Evolutionary conservation across 164 flowering plant species (phyloP), one percentile per base, ranked within the genome.

Genomic region (Saururus chinensis): DNA sequence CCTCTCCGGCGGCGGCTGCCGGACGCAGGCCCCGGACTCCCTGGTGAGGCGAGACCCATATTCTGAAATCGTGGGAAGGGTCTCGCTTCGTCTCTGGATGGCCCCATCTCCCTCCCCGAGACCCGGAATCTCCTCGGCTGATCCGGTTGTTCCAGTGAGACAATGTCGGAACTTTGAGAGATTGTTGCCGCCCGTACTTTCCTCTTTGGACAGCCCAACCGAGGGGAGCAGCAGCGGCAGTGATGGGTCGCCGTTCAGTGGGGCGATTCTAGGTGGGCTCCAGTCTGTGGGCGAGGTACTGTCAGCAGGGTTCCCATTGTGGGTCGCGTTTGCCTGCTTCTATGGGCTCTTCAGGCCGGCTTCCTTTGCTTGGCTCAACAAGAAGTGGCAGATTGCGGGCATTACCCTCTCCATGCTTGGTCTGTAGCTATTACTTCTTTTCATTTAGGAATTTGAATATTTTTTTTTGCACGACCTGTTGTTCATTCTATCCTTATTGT

Each of bases 281-380:
- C 26, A 54, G 19, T 24, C 60, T 22, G 23, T 26, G 40, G 59
- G 88, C 1, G 90, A 91, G 59, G 77, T 66, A 7, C 35, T 84
- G 9, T 88, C 92, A 6, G 80, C 84, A 3, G 85, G 81, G 20
- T 85, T 88, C 74, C 96, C 95, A 0, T 16, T 91, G 23, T 91
- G 96, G 93, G 92, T 91, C 0, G 82, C 93, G 3, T 56, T 85
- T 62, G 93, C 87, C 0, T 91, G 93, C 71, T 53, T 86, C 17
- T 40, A 82, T 57, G 97, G 84, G 19, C 76, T 91, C 7, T 1
- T 78, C 7, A 79, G 60, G 62, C 98, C 96, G 0, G 61, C 61
- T 53, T 74, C 84, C 21, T 91, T 71, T 76, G 66, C 59, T 60
- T 86, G 97, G 96, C 73, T 85, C 42, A 66, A 68, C 11, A 85